Percentiles rank a stretch among this genome's conserved stretches.
These are phyloP conservation scores for Ascosphaera acerosa DNA, from an alignment of 2,329 filamentous ascomycete species.

Conservation along the genomic window DNA sequence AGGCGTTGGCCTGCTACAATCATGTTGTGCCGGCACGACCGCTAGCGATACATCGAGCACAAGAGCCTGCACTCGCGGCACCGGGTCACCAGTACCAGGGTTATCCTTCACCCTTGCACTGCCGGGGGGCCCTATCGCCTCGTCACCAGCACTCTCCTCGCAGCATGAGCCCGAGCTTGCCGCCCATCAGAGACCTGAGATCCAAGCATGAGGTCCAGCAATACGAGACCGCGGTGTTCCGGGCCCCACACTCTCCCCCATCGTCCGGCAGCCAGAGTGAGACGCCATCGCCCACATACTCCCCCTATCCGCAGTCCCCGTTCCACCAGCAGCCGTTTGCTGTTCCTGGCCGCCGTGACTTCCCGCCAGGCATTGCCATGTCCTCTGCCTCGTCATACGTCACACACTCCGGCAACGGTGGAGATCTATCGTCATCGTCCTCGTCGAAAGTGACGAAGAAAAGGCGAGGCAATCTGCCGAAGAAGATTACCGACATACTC, in stretches of 20 bases:
- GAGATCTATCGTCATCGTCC: conserved; percentile 14
- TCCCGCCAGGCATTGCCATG: conserved; percentile 10
- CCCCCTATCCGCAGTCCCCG: conserved; percentile 4
- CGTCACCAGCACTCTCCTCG: neutral
- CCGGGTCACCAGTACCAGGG: conserved; percentile 7
- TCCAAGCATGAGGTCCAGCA: neutral
- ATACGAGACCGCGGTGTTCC: neutral
- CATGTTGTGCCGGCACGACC: conserved; percentile 12
- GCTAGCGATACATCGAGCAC: conserved; percentile 9
- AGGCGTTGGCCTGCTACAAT: conserved; percentile 13
- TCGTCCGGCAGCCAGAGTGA: conserved; percentile 1
- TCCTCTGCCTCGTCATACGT: conserved; percentile 5
- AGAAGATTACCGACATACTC: conserved; percentile 62
- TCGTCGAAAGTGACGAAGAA: conserved; percentile 23
- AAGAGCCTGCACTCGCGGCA: conserved; percentile 7
- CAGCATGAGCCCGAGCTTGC: neutral
- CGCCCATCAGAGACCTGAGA: neutral
- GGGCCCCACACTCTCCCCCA: neutral
- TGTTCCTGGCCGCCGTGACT: conserved; percentile 14
- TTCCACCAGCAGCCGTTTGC: conserved; percentile 9
- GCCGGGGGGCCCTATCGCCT: neutral
- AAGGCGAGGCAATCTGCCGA: conserved; percentile 67
- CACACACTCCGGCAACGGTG: conserved; percentile 14
- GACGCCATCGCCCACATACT: conserved; percentile 7
- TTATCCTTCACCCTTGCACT: conserved; percentile 8